Evolutionary conservation across 2,329 filamentous ascomycete species (phyloP), one percentile per base, ranked within the genome.

Genomic region (Penicillium sp.): DNA sequence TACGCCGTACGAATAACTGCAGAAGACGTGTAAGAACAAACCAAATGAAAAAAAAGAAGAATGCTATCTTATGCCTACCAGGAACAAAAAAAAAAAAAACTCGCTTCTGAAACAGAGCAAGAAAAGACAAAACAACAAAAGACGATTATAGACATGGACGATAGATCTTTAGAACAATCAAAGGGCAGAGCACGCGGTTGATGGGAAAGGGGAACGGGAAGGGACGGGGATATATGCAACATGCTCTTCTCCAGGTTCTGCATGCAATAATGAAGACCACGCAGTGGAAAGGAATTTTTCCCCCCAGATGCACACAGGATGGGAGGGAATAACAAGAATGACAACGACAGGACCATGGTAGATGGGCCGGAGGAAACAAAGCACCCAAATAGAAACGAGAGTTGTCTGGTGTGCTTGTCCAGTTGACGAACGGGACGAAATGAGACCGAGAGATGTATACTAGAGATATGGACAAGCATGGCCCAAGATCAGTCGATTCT

Each of bases 31-130:
- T 36, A 38, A 46, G 19, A 52, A 53, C 51, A 39, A 51, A 59
- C 47, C 45, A 55, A 50, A 52, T 51, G 27, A 53, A 49, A 46
- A 39, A 45, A 58, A 59, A 44, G 38, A 57, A 59, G 54, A 64
- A 65, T 65, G 63, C 63, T 64, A 60, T 65, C 63, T 65, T 63
- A 65, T 65, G 61, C 63, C 61, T 65, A 65, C 58, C 61, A 53
- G 50, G 41, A 57, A 59, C 55, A 57, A 59, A 57, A 59, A 57
- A 57, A 57, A 57, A 59, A 57, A 59, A 58, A 39, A 66, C 59
- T 64, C 65, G 65, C 65, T 67, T 66, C 63, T 63, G 57, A 61
- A 60, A 64, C 52, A 55, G 61, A 65, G 64, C 64, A 67, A 66
- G 63, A 53, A 57, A 45, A 55, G 25, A 40, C 31, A 44, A 31